Evolutionary conservation across 306 rosid genomes (phyloP), one percentile per base, ranked within the genome.

Genomic region (Chamaecrista fasciculata): DNA sequence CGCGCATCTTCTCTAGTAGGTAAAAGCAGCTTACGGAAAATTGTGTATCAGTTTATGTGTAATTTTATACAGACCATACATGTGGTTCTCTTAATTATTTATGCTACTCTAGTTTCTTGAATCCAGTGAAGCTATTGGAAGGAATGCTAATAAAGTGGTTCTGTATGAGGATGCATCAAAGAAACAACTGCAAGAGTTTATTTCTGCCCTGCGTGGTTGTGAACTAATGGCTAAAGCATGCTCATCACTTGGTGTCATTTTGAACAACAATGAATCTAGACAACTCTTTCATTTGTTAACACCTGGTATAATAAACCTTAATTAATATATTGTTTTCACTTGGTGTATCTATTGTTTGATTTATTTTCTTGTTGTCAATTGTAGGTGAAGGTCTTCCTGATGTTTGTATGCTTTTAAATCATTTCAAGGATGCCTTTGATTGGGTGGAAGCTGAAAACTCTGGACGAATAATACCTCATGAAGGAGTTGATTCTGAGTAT

Each of bases 371-470:
- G 66, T 50, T 69, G 43, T 68, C 42, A 74, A 56, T 18, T 86
- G 67, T 78, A 90, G 95, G 96, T 52, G 78, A 80, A 82, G 95
- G 88, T 44, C 84, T 94, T 83, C 95, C 89, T 21, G 85, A 87
- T 74, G 76, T 89, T 64, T 57, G 66, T 51, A 43, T 74, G 56
- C 78, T 84, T 81, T 69, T 94, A 48, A 79, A 81, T 55, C 86
- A 88, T 80, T 94, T 94, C 85, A 91, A 88, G 83, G 89, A 82
- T 67, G 95, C 97, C 66, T 94, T 94, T 82, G 91, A 94, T 78
- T 94, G 99, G 99, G 91, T 72, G 73, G 96, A 91, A 79, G 99
- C 97, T 63, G 84, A 85, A 78, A 82, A 70, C 79, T 88, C 97
- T 3, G 99, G 99, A 34, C 99, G 96, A 59, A 80, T 94, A 72